Conservation (phyloP, 371 early-diverging fungal species). For the Vairimorpha ceranae region DNA sequence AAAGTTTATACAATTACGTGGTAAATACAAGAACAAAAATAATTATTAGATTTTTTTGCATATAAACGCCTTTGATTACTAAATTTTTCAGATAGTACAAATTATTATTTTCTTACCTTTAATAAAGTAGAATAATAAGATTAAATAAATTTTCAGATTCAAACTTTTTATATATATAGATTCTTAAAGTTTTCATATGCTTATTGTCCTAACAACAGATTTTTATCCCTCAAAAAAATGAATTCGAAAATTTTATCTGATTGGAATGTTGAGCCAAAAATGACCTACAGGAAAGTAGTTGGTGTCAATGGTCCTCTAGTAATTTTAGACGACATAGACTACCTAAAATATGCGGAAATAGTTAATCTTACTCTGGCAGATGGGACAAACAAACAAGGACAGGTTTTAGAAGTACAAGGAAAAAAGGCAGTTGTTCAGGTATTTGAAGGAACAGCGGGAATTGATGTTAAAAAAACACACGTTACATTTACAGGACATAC, state of each 20-base stretch:
- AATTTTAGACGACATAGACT: constrained; percentile 91
- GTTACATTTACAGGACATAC: constrained; percentile 94
- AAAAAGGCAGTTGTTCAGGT: constrained; percentile 96
- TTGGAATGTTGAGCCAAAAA: constrained; percentile 45
- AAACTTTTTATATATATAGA: too few species aligned
- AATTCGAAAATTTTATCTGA: not conserved
- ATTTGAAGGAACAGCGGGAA: constrained; percentile 96
- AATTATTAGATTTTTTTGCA: too few species aligned
- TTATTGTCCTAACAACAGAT: not conserved
- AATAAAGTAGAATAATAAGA: too few species aligned
- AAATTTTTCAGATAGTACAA: too few species aligned
- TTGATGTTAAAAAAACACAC: constrained; percentile 89
- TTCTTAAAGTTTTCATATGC: too few species aligned
- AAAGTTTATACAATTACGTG: too few species aligned
- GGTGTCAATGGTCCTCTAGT: constrained; percentile 99
- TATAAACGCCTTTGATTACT: too few species aligned
- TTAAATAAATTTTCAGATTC: too few species aligned
- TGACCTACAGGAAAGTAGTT: constrained; percentile 87
- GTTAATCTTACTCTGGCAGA: constrained; percentile 92
- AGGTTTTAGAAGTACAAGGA: constrained; percentile 95
- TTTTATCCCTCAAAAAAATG: not conserved
- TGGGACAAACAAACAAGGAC: constrained; percentile 85
- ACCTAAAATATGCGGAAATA: constrained; percentile 91
- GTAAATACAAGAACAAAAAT: too few species aligned
- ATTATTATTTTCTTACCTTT: too few species aligned